Percentiles rank a stretch among this genome's conserved stretches.
Evolutionary conservation across 176 grass and related monocot species (phyloP).

Genomic region (Musa troglodytarum): DNA sequence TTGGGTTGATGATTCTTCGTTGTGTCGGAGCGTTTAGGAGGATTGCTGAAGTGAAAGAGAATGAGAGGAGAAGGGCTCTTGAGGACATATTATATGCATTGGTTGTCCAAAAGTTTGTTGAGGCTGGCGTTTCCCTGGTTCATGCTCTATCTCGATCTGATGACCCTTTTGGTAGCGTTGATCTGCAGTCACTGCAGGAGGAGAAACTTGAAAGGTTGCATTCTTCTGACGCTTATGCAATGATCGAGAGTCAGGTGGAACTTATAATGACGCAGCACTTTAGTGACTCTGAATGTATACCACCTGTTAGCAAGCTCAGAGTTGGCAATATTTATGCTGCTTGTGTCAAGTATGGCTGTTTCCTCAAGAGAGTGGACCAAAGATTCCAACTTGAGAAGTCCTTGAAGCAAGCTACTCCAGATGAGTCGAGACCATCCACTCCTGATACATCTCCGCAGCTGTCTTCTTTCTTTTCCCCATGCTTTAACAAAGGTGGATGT

Average conservation of each 20-base stretch:
- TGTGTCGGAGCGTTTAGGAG: slow-evolving; percentile 38
- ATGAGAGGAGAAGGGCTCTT: slow-evolving; percentile 58
- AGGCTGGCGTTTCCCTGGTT: slow-evolving; percentile 63
- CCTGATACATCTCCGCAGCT: slow-evolving; percentile 36
- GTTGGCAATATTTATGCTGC: slow-evolving; percentile 85
- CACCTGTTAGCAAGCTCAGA: slow-evolving; percentile 82
- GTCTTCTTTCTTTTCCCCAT: slow-evolving; percentile 34
- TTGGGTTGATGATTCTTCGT: background rate
- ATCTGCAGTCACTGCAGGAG: slow-evolving; percentile 41
- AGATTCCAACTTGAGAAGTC: slow-evolving; percentile 92
- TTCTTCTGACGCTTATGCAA: slow-evolving; percentile 67
- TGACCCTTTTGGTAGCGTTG: slow-evolving; percentile 43
- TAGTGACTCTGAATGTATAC: slow-evolving; percentile 37
- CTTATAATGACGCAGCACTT: slow-evolving; percentile 67
- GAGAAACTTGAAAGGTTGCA: slow-evolving; percentile 64
- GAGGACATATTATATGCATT: slow-evolving; percentile 85
- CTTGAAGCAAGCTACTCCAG: slow-evolving; percentile 52
- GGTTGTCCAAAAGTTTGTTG: slow-evolving; percentile 89
- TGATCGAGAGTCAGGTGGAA: slow-evolving; percentile 84
- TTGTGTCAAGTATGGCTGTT: slow-evolving; percentile 89
- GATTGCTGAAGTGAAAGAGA: slow-evolving; percentile 87
- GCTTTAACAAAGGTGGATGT: slow-evolving; percentile 23
- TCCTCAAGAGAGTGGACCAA: slow-evolving; percentile 81
- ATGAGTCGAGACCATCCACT: slow-evolving; percentile 27
- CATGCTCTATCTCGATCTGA: slow-evolving; percentile 43